Evolutionary conservation across 495 filamentous ascomycete species (phyloP).

Genomic region (Penicillium ucsense): DNA sequence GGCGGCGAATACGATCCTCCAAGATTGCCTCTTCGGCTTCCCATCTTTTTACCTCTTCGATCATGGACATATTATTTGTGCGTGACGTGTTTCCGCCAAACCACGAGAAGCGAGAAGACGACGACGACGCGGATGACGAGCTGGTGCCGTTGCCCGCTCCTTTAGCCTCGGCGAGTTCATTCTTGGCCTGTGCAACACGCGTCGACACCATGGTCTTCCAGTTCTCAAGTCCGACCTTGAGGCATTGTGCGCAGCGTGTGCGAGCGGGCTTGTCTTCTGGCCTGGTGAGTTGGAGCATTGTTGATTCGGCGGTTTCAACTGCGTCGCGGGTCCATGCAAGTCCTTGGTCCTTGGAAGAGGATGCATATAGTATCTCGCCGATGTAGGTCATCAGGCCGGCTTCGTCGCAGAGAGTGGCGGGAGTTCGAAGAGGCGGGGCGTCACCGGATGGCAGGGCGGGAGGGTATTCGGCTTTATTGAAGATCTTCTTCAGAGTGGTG

Average conservation of each 20-base stretch:
- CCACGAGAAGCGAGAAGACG: no score
- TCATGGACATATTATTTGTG: background rate
- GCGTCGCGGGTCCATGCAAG: conserved; percentile 80
- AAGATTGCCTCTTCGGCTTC: conserved; percentile 30
- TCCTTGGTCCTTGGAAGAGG: conserved; percentile 50
- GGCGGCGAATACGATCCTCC: conserved; percentile 27
- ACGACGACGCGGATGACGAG: no score
- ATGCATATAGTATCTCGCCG: conserved; percentile 83
- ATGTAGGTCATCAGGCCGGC: conserved; percentile 81
- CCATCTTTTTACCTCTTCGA: conserved; percentile 26
- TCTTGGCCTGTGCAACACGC: conserved; percentile 43
- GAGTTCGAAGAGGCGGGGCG: conserved; percentile 47
- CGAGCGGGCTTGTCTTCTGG: conserved; percentile 34
- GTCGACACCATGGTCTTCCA: conserved; percentile 61
- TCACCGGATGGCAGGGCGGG: conserved; percentile 55
- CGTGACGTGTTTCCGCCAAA: no score
- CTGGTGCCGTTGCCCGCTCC: conserved; percentile 15
- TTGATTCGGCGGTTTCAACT: conserved; percentile 55
- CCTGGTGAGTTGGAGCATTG: conserved; percentile 25
- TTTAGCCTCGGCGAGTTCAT: conserved; percentile 24
- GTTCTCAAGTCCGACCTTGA: conserved; percentile 61
- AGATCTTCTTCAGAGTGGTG: conserved; percentile 26
- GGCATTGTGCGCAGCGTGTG: conserved; percentile 59
- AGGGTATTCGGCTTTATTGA: conserved; percentile 52
- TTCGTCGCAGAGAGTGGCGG: conserved; percentile 64